Conservation (phyloP, 257 asterid genomes). For the Petrea volubilis region DNA sequence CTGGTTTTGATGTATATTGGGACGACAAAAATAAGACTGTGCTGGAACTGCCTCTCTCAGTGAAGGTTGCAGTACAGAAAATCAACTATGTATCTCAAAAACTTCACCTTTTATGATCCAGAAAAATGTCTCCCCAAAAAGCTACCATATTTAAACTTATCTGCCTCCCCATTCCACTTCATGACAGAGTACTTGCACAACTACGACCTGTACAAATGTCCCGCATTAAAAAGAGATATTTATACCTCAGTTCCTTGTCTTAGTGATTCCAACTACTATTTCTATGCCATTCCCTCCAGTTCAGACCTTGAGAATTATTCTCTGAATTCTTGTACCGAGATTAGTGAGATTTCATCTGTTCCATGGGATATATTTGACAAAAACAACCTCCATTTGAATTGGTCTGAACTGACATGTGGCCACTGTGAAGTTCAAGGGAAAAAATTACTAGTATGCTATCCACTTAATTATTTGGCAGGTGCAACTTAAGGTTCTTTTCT, state of each 20-base stretch:
- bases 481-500: slow-evolving; percentile 19
- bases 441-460: background rate
- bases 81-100: slow-evolving; percentile 17
- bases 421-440: slow-evolving; percentile 38
- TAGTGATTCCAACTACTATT: slow-evolving; percentile 18
- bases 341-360: slow-evolving; percentile 32
- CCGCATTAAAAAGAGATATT: background rate
- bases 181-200: background rate
- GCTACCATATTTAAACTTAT: slow-evolving; percentile 10
- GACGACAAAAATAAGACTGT: slow-evolving; percentile 14
- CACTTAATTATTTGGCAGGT: background rate
- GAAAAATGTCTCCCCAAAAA: slow-evolving; percentile 8
- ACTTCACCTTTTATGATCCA: slow-evolving; percentile 13
- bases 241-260: slow-evolving; percentile 28
- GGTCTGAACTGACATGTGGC: slow-evolving; percentile 49
- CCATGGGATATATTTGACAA: background rate
- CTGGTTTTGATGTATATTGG: slow-evolving; percentile 44
- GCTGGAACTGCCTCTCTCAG: slow-evolving; percentile 21
- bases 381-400: slow-evolving; percentile 17
- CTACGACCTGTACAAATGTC: slow-evolving; percentile 36
- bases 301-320: background rate
- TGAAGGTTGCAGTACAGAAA: too few relatives aligned
- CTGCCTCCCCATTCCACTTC: slow-evolving; percentile 23
- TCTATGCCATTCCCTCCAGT: background rate
- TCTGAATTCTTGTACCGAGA: slow-evolving; percentile 31